Evolutionary conservation across 2,329 filamentous ascomycete species (phyloP), one percentile per base, ranked within the genome.

Genomic region (Ceratocystis albifundus): DNA sequence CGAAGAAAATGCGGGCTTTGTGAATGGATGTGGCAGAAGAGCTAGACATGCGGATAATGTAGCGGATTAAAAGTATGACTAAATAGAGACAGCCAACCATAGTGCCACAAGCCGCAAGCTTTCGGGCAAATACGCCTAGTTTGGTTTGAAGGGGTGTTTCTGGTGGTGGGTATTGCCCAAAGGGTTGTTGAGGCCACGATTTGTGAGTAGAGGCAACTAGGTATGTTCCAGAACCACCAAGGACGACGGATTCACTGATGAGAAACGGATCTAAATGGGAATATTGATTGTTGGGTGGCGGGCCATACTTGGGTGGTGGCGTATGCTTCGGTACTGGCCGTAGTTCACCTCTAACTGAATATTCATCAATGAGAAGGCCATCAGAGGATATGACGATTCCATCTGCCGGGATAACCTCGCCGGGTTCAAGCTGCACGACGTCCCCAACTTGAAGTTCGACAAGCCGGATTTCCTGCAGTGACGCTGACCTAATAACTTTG

Each of bases 131-230:
- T 3, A 85, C 80, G 70, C 91, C 90, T 67, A 93, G 78, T 74
- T 91, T 92, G 2, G 82, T 85, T 74, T 93, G 89, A 6, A 93
- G 68, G 2, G 89, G 89, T 0, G 89, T 93, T 28, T 88, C 87
- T 72, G 92, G 86, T 66, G 86, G 84, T 69, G 90, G 87, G 70
- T 89, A 87, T 69, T 88, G 84, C 46, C 88, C 88, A 82, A 65
- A 65, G 3, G 64, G 46, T 22, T 57, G 30, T 71, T 89, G 86
- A 41, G 83, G 88, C 0, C 88, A 89, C 74, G 92, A 82, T 45
- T 87, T 80, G 69, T 89, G 89, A 20, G 87, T 85, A 3, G 88
- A 83, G 1, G 88, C 90, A 65, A 91, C 88, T 65, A 93, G 74
- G 74, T 90, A 92, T 3, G 83, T 85, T 8, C 89, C 89, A 6